Conservation (phyloP, 2,329 filamentous ascomycete species). For the Botryotinia convoluta region DNA sequence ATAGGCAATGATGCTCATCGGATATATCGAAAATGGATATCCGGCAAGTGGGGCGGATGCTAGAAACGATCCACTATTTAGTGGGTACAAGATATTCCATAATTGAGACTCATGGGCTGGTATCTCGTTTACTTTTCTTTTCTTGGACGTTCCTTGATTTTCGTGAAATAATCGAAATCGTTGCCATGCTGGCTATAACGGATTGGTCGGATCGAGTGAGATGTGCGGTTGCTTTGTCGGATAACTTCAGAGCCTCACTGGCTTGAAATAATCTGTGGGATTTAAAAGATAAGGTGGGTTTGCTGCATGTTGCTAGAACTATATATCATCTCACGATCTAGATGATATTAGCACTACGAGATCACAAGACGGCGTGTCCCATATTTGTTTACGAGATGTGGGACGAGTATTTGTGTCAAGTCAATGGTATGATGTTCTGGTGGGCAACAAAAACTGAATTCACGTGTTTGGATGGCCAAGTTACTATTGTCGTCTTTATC, state of each 20-base stretch:
- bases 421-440: not conserved
- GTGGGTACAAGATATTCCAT: not conserved
- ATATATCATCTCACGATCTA: not conserved
- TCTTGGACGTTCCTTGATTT: slow-evolving; percentile 1
- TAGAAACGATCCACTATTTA: not conserved
- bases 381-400: not conserved
- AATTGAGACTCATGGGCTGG: not conserved
- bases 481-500: not conserved
- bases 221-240: not conserved
- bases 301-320: not conserved
- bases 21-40: not conserved
- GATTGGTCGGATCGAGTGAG: not conserved
- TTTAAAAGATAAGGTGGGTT: not conserved
- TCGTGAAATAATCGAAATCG: not conserved
- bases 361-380: not conserved
- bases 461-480: not conserved
- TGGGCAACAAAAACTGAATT: not conserved
- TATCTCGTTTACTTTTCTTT: not conserved
- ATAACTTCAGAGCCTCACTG: not conserved
- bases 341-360: not conserved
- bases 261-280: not conserved
- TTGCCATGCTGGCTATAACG: not conserved
- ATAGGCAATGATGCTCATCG: not conserved
- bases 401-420: not conserved
- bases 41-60: not conserved